Percentiles rank a stretch among this genome's conserved stretches.
Evolutionary conservation across 345 rosid species (phyloP).

Genomic region (Sapria himalayana): DNA sequence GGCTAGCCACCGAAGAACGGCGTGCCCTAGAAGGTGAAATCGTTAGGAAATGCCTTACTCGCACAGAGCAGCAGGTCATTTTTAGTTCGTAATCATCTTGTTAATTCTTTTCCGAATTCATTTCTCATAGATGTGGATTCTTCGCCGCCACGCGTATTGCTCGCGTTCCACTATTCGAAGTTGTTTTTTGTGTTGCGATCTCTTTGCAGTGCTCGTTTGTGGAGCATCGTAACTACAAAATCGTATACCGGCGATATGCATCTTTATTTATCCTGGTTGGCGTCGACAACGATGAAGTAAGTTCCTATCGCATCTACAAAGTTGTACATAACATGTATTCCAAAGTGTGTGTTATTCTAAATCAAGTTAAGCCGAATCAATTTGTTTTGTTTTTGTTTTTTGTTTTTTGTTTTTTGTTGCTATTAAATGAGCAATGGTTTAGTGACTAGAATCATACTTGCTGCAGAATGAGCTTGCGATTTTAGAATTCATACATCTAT

Average conservation of each 20-base stretch:
- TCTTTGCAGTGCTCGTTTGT: too few relatives aligned
- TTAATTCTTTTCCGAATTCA: neutral
- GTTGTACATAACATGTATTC: too few relatives aligned
- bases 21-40: slow-evolving; percentile 98
- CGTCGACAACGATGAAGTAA: slow-evolving; percentile 85
- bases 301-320: slow-evolving; percentile 6
- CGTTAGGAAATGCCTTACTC: slow-evolving; percentile 98
- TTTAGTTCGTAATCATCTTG: neutral
- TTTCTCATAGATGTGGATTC: too few relatives aligned
- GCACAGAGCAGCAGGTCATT: slow-evolving; percentile 74
- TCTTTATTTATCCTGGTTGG: slow-evolving; percentile 95
- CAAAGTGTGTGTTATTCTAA: too few relatives aligned
- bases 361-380: too few relatives aligned
- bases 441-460: slow-evolving; percentile 1
- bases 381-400: neutral
- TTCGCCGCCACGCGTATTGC: too few relatives aligned
- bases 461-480: slow-evolving; percentile 78
- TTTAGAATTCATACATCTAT: slow-evolving; percentile 83
- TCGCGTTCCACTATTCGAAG: too few relatives aligned
- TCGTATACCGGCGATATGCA: too few relatives aligned
- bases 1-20: slow-evolving; percentile 93
- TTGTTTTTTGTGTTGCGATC: too few relatives aligned
- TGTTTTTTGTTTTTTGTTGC: too few relatives aligned
- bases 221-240: too few relatives aligned
- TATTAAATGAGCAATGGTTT: too few relatives aligned